Evolutionary conservation across 345 rosid species (phyloP).

Genomic region (Pelargonium nanum): DNA sequence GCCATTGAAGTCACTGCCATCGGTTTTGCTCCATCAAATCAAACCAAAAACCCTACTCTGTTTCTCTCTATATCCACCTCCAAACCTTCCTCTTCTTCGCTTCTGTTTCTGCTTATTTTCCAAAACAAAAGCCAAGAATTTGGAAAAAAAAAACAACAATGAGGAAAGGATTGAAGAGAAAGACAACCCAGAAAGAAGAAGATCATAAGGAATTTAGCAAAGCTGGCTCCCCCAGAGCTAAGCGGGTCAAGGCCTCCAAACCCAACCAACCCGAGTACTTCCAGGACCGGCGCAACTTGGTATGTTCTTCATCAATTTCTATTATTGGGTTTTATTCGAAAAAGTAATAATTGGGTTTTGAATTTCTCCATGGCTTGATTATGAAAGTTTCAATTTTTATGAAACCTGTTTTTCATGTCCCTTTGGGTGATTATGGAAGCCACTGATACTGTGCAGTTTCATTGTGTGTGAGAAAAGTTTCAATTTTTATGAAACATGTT

Average conservation of each 20-base stretch:
- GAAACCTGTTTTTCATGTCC: neutral
- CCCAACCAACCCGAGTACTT: conserved; percentile 62
- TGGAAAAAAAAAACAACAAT: neutral
- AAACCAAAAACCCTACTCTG: too few species aligned
- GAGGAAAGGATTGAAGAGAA: conserved; percentile 17
- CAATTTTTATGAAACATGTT: neutral
- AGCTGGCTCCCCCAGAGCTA: conserved; percentile 33
- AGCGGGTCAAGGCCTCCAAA: conserved; percentile 40
- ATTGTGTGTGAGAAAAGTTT: too few species aligned
- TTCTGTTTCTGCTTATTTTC: neutral
- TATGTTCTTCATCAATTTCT: conserved; percentile 13
- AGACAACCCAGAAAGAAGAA: conserved; percentile 13
- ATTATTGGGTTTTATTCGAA: neutral
- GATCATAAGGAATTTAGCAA: conserved; percentile 13
- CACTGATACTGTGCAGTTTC: too few species aligned
- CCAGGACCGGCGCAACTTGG: conserved; percentile 82
- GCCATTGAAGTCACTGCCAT: too few species aligned
- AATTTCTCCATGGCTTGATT: neutral
- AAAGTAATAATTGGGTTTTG: neutral
- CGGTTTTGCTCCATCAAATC: too few species aligned
- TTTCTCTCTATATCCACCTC: neutral
- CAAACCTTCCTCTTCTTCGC: neutral
- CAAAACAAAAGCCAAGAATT: neutral
- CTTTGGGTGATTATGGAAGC: too few species aligned
- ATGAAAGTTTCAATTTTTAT: neutral